Evolutionary conservation across 805 yeast genomes (phyloP).

Genomic region (Priceomyces melissophilus): DNA sequence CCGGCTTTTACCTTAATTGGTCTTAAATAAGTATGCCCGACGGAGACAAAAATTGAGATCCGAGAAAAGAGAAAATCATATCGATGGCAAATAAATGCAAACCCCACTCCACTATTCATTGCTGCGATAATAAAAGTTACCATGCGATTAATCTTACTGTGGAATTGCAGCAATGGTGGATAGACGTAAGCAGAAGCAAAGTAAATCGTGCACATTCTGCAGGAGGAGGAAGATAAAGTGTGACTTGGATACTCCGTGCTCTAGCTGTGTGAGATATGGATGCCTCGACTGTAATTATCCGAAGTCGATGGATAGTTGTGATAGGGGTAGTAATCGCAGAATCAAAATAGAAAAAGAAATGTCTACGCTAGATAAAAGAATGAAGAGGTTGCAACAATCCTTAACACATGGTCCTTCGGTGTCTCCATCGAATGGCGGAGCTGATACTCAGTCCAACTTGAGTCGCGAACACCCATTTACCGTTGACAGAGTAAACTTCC

Average conservation of each 20-base stretch:
- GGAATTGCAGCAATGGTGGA: background rate
- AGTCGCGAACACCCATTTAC: too few relatives aligned
- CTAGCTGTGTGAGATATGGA: background rate
- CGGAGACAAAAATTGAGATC: background rate
- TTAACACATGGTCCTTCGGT: too few relatives aligned
- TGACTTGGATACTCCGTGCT: conserved; percentile 1
- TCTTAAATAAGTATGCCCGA: background rate
- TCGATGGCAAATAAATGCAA: too few relatives aligned
- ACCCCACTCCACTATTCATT: background rate
- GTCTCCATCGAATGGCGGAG: too few relatives aligned
- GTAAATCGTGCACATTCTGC: background rate
- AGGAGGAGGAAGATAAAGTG: background rate
- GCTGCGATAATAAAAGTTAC: background rate
- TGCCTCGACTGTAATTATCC: background rate
- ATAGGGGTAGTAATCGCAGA: background rate
- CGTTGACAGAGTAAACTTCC: background rate
- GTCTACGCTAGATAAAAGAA: background rate
- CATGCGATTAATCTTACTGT: background rate
- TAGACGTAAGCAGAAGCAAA: background rate
- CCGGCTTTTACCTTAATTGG: background rate
- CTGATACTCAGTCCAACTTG: too few relatives aligned
- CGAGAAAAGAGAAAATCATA: background rate
- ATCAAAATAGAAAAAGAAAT: background rate
- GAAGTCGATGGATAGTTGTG: background rate
- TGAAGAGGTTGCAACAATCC: background rate